Evolutionary conservation across 495 filamentous ascomycete species (phyloP), one percentile per base, ranked within the genome.

Genomic region (Podospora fimiseda): DNA sequence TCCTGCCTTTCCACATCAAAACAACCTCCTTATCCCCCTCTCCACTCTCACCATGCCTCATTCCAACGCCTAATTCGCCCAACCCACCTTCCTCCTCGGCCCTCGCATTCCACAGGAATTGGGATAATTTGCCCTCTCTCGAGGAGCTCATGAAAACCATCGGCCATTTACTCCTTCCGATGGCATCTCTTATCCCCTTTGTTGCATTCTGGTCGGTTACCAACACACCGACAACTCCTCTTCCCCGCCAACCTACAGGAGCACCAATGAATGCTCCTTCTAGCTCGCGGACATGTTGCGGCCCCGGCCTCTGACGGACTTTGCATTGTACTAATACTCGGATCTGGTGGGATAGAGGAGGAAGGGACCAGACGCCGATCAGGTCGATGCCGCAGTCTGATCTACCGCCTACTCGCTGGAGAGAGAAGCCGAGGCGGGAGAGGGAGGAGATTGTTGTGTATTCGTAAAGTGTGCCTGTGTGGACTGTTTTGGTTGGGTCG

Each of bases 241-340:
- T 72, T 8, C 75, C 77, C 44, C 81, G 71, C 83, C 83, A 93
- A 2, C 82, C 83, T 0, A 75, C 71, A 23, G 87, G 88, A 33
- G 86, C 84, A 15, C 80, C 80, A 2, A 75, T 74, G 57, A 92
- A 83, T 0, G 88, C 79, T 11, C 92, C 93, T 62, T 95, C 89
- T 0, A 96, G 76, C 73, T 96, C 93, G 18, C 93, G 81, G 13
- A 95, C 74, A 42, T 84, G 69, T 33, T 79, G 74, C 20, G 90
- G 90, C 0, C 78, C 75, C 2, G 80, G 60, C 52, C 74, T 80
- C 19, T 72, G 61, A 52, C 73, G 74, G 15, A 80, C 79, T 70
- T 96, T 98, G 73, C 93, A 98, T 64, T 95, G 90, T 18, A 89
- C 71, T 3, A 95, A 58, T 1, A 89, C 80, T 46, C 77, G 79